Base-by-base conservation (phyloP, 129 eudicot genomes). In the Centella asiatica region DNA sequence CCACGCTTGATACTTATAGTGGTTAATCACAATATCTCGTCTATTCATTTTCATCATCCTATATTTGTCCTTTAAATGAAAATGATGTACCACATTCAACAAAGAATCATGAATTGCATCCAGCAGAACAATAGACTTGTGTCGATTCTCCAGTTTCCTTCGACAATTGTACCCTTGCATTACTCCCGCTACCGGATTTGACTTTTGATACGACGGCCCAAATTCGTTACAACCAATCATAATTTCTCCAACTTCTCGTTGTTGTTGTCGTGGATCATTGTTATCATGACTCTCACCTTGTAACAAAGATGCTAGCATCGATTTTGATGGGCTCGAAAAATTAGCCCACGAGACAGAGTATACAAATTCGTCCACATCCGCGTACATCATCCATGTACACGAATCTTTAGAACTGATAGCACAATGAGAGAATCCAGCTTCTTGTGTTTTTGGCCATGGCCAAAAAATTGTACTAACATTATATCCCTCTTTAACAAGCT, bases 1-100 rank as follows among this genome's bases (percentile, higher is more conserved):
- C 98, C 98, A 92, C 3, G 88, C 96, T 58, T 92, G 98, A 64
- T 64, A 92, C 78, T 92, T 92, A 58, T 92, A 92, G 69, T 87
- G 98, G 44, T 92, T 92, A 69, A 92, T 83, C n/a, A 78, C 73
- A 59, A 68, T 61, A 29, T 23, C 60, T 4, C 34, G 29, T 1
- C 57, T 15, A 4, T 28, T 39, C 24, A 74, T 1, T 48, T 71
- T 74, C 64, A 22, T 80, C 22, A 55, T 64, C 25, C 20, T 71
- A 62, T 73, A 92, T 57, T 88, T 85, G 2, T 76, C 56, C 60
- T 67, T 84, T 24, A 92, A 20, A 55, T 51, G 25, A 52, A 92
- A 92, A 80, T 92, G 98, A 62, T 92, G 98, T 2, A 92, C 74
- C 68, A 48, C 85, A 13, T 92, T 92, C 1, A 73, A 9, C 68